Evolutionary conservation across 2,329 filamentous ascomycete genomes (phyloP).

Genomic region (Fusarium sp.): DNA sequence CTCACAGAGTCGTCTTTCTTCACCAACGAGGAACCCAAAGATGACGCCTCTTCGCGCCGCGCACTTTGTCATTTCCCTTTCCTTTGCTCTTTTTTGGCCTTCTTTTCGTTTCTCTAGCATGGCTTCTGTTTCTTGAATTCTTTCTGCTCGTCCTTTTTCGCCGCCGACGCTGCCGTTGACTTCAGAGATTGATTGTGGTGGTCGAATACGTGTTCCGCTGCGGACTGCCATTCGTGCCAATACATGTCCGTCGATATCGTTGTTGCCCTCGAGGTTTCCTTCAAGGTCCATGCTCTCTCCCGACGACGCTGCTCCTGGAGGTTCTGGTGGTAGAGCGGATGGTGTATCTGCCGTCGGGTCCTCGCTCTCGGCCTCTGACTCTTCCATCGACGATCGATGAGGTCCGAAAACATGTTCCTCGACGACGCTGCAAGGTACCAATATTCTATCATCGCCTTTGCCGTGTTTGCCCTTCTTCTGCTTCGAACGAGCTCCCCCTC

Average conservation of each 20-base stretch:
- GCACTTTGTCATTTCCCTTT: conserved; percentile 66
- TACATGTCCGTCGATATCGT: conserved; percentile 52
- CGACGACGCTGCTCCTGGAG: not conserved
- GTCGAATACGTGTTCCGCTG: conserved; percentile 49
- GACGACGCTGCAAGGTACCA: conserved; percentile 23
- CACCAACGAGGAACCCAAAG: conserved; percentile 55
- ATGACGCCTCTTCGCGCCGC: conserved; percentile 67
- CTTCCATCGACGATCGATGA: conserved; percentile 8
- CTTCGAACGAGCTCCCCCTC: conserved; percentile 53
- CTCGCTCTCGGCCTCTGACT: not conserved
- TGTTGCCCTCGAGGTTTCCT: not conserved
- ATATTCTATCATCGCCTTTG: conserved; percentile 37
- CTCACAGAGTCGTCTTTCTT: conserved; percentile 57
- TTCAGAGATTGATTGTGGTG: conserved; percentile 53
- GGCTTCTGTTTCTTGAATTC: conserved; percentile 59
- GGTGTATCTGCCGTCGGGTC: not conserved
- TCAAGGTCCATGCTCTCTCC: conserved; percentile 2
- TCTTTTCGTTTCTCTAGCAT: conserved; percentile 58
- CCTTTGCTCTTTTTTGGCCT: conserved; percentile 54
- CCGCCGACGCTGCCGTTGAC: conserved; percentile 65
- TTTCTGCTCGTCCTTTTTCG: conserved; percentile 62
- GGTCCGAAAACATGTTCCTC: conserved; percentile 30
- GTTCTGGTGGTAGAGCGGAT: not conserved
- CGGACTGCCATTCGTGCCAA: conserved; percentile 48
- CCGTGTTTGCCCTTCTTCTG: conserved; percentile 51